These are phyloP conservation scores for Tetragonia tetragonoides DNA, from an alignment of 148 eudicot species.

Conservation along the genomic window DNA sequence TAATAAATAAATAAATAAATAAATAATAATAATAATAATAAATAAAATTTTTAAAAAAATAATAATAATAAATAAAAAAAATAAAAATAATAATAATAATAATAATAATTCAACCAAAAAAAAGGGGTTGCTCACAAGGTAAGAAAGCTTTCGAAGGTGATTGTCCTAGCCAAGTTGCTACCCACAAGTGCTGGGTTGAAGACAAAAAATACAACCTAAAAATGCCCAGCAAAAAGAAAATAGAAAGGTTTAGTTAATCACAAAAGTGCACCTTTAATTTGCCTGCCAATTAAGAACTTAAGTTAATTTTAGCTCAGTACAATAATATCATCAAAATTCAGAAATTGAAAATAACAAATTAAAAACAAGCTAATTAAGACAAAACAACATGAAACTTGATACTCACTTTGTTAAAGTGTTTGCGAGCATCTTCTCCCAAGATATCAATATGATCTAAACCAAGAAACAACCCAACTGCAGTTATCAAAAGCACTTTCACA, in stretches of 20 bases:
- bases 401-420: slow-evolving; percentile 33
- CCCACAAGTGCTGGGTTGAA: slow-evolving; percentile 48
- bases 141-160: slow-evolving; percentile 31
- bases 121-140: slow-evolving; percentile 26
- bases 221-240: neutral
- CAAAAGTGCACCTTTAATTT: too few species aligned
- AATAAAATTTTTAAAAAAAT: too few species aligned
- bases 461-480: slow-evolving; percentile 43
- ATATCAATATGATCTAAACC: slow-evolving; percentile 34
- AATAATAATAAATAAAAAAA: neutral
- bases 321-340: neutral
- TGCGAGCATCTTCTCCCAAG: slow-evolving; percentile 30
- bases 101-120: neutral
- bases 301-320: too few species aligned
- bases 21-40: too few species aligned
- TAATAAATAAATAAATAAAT: too few species aligned
- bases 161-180: slow-evolving; percentile 40
- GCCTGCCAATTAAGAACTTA: too few species aligned
- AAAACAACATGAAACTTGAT: too few species aligned
- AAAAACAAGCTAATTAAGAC: neutral
- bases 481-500: slow-evolving; percentile 40
- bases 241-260: neutral
- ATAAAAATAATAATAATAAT: neutral
- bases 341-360: neutral
- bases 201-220: slow-evolving; percentile 45